A percentile compares a stretch with the other conserved stretches of the same genome.
These are phyloP conservation scores for Tylopilus balloui DNA, from an alignment of 768 basidiomycete genomes.

Conservation along the genomic window DNA sequence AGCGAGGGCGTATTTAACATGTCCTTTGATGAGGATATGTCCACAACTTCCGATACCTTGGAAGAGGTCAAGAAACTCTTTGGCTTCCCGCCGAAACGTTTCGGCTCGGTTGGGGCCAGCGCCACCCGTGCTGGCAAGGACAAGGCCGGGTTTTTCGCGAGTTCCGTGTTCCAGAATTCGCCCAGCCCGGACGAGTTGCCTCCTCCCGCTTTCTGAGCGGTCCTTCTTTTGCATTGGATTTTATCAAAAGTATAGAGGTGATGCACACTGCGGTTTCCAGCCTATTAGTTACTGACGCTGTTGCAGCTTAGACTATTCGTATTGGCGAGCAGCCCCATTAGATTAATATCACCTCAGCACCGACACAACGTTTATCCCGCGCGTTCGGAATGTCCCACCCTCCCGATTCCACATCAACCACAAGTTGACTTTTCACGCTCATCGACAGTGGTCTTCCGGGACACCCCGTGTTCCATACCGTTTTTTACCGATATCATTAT, in stretches of 20 bases:
- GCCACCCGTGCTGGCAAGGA: conserved; percentile 26
- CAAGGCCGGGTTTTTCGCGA: conserved; percentile 62
- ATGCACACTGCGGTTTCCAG: conserved; percentile 3
- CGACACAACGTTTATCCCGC: conserved; percentile 27
- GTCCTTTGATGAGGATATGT: conserved; percentile 65
- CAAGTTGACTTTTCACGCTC: conserved; percentile 4
- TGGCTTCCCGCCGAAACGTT: conserved; percentile 29
- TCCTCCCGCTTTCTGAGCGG: conserved; percentile 52
- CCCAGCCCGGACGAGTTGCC: conserved; percentile 81
- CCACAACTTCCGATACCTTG: conserved; percentile 38
- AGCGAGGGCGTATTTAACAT: conserved; percentile 74
- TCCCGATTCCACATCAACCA: conserved; percentile 7
- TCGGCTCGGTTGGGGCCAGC: conserved; percentile 29
- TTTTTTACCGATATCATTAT: conserved; percentile 40
- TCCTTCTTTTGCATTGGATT: conserved; percentile 28
- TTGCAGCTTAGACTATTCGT: conserved; percentile 37
- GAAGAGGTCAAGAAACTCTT: conserved; percentile 36
- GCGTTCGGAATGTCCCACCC: conserved; percentile 28
- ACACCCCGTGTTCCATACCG: conserved; percentile 24
- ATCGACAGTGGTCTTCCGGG: conserved; percentile 20
- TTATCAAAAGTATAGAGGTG: conserved; percentile 40
- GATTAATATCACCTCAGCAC: conserved; percentile 34
- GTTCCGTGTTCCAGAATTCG: conserved; percentile 81
- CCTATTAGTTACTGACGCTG: not conserved
- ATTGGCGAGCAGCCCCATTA: conserved; percentile 33